Evolutionary conservation across 2,329 filamentous ascomycete genomes (phyloP).

Genomic region (Epichloe coenophiala): DNA sequence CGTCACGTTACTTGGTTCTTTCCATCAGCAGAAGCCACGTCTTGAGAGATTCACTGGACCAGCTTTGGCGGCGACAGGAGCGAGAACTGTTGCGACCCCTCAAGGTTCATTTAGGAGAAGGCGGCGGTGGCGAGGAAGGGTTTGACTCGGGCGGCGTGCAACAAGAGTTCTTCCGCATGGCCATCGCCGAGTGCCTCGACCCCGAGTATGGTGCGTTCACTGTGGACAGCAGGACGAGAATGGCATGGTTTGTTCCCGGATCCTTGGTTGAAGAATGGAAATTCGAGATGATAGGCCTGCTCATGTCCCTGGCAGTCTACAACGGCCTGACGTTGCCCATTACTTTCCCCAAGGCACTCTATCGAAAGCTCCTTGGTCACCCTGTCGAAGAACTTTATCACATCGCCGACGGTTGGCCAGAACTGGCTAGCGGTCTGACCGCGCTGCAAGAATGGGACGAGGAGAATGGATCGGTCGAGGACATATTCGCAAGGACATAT

Average conservation of each 20-base stretch:
- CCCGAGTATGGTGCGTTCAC: conserved; percentile 71
- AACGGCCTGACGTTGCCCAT: conserved; percentile 87
- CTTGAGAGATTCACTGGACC: conserved; percentile 64
- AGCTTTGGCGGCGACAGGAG: conserved; percentile 76
- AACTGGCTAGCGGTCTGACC: conserved; percentile 60
- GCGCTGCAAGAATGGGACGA: conserved; percentile 65
- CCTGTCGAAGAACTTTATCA: conserved; percentile 58
- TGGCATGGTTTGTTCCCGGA: conserved; percentile 79
- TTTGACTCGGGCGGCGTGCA: conserved; percentile 91
- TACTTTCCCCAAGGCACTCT: conserved; percentile 75
- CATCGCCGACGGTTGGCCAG: conserved; percentile 79
- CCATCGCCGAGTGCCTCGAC: conserved; percentile 66
- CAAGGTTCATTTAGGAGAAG: conserved; percentile 76
- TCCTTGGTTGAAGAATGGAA: conserved; percentile 77
- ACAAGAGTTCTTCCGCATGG: conserved; percentile 86
- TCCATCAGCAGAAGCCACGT: conserved; percentile 54
- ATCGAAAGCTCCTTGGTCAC: conserved; percentile 61
- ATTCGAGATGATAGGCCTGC: conserved; percentile 74
- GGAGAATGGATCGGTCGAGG: conserved; percentile 60
- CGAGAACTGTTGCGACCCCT: conserved; percentile 73
- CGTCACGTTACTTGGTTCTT: conserved; percentile 58
- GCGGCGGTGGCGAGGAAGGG: conserved; percentile 73
- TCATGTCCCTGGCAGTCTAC: conserved; percentile 84
- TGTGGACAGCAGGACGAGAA: conserved; percentile 58
- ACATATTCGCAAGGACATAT: conserved; percentile 73